These are phyloP conservation scores for Zarea fungicola DNA, from an alignment of 2,329 filamentous ascomycete genomes.

Conservation along the genomic window DNA sequence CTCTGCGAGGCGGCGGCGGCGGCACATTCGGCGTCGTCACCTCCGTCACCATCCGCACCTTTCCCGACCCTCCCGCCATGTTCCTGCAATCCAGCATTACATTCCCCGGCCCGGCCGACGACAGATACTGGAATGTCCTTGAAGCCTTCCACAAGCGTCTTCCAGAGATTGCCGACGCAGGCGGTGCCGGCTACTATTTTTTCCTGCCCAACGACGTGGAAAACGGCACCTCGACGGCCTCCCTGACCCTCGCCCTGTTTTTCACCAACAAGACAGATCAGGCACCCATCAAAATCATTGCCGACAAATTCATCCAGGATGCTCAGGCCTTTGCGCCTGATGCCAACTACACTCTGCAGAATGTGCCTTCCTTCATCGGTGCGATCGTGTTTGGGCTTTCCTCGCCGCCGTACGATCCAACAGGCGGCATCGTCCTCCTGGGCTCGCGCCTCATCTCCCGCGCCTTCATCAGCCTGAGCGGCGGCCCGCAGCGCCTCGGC, in stretches of 20 bases:
- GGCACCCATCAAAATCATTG: conserved; percentile 5
- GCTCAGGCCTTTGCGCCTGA: neutral
- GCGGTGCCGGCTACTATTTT: conserved; percentile 33
- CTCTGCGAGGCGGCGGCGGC: conserved; percentile 41
- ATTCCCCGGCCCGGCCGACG: conserved; percentile 22
- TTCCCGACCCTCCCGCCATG: conserved; percentile 30
- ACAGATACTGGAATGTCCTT: conserved; percentile 28
- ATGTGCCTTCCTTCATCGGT: neutral
- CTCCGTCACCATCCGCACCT: conserved; percentile 36
- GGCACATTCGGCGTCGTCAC: conserved; percentile 40
- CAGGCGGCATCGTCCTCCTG: conserved; percentile 18
- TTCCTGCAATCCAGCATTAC: conserved; percentile 24
- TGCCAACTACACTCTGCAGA: conserved; percentile 4
- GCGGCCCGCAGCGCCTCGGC: conserved; percentile 19
- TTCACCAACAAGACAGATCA: conserved; percentile 14
- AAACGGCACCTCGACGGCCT: conserved; percentile 10
- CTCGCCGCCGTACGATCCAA: conserved; percentile 15
- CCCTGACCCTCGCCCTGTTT: conserved; percentile 4
- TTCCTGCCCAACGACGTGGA: conserved; percentile 18
- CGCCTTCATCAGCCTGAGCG: conserved; percentile 24
- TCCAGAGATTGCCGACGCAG: conserved; percentile 30
- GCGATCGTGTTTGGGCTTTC: conserved; percentile 12
- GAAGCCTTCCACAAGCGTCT: conserved; percentile 26
- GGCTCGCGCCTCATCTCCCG: conserved; percentile 19
- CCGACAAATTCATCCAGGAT: conserved; percentile 5